Evolutionary conservation across 768 basidiomycete genomes (phyloP), one percentile per base, ranked within the genome.

Genomic region (Pluteus cervinus): DNA sequence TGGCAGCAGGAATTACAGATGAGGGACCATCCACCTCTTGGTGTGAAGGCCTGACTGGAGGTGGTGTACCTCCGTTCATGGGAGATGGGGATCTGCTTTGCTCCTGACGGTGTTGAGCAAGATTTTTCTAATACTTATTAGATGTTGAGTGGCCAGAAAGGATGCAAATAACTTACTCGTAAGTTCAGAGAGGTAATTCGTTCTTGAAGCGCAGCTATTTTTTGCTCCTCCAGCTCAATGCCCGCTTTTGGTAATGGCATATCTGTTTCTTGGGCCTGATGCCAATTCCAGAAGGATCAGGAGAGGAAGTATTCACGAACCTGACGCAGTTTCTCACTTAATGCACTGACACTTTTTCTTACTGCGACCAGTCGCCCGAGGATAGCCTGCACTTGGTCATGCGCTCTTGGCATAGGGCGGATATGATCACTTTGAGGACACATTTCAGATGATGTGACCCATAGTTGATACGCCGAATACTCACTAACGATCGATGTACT

Each of bases 401-500:
- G 58, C 7, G 73, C 73, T 21, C 69, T 65, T 7, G 71, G 71
- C 72, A 75, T 75, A 3, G 68, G 65, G n/a, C 70, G 57, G 21
- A 73, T 63, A 21, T 57, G 49, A 43, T 66, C 58, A 47, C 63
- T 69, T 23, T n/a, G n/a, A n/a, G n/a, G n/a, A n/a, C n/a, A n/a
- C n/a, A n/a, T n/a, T n/a, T n/a, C n/a, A n/a, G n/a, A n/a, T n/a
- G n/a, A n/a, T n/a, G n/a, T n/a, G n/a, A n/a, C n/a, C n/a, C n/a
- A n/a, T n/a, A n/a, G n/a, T n/a, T 16, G 15, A 36, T 20, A 39
- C 17, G n/a, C 35, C 24, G 29, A 14, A 32, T 16, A 66, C 85
- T 53, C 50, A 86, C 85, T 85, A 89, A 54, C 78, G 73, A 52
- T 85, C 79, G 37, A 89, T 65, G 48, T 80, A 86, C 57, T 79